Conservation (phyloP, 1,284 basidiomycete genomes). For the Tylopilus microsporus region DNA sequence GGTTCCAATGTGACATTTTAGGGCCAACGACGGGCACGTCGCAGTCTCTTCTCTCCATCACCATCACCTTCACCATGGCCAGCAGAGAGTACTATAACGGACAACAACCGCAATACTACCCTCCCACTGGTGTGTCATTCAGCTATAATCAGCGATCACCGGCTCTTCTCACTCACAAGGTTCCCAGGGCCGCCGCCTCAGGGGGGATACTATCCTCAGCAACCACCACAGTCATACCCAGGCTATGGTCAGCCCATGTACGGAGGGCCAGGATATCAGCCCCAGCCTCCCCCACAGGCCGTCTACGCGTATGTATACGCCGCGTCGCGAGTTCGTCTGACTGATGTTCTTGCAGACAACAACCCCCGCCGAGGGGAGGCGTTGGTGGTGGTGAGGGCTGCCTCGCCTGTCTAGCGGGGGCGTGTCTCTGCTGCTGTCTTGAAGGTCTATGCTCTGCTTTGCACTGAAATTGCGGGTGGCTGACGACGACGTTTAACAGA, state of each 20-base stretch:
- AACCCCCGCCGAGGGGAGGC: constrained; percentile 41
- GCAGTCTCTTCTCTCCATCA: constrained; percentile 7
- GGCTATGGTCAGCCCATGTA: constrained; percentile 32
- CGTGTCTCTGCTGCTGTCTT: constrained; percentile 70
- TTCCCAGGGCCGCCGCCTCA: constrained; percentile 49
- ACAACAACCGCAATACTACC: constrained; percentile 56
- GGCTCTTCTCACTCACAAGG: constrained; percentile 2
- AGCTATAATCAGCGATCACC: not conserved
- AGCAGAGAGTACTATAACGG: constrained; percentile 69
- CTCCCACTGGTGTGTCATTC: constrained; percentile 52
- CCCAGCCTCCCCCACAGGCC: constrained; percentile 66
- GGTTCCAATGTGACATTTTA: constrained; percentile 24
- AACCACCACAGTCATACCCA: constrained; percentile 67
- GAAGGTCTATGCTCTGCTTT: constrained; percentile 51
- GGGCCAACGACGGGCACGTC: constrained; percentile 15
- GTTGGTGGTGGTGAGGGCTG: constrained; percentile 40
- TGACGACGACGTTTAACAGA: constrained; percentile 38
- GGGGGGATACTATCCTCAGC: constrained; percentile 73
- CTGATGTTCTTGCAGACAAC: constrained; percentile 43
- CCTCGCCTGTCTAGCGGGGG: constrained; percentile 67
- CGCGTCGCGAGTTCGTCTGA: not conserved
- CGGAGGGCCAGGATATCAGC: constrained; percentile 47
- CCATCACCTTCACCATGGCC: constrained; percentile 48
- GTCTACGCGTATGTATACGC: constrained; percentile 57
- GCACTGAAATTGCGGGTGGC: constrained; percentile 3